Percentiles rank a stretch among this genome's conserved stretches.
These are phyloP conservation scores for Pleoardoris graminearum DNA, from an alignment of 2,329 filamentous ascomycete species.

Conservation along the genomic window DNA sequence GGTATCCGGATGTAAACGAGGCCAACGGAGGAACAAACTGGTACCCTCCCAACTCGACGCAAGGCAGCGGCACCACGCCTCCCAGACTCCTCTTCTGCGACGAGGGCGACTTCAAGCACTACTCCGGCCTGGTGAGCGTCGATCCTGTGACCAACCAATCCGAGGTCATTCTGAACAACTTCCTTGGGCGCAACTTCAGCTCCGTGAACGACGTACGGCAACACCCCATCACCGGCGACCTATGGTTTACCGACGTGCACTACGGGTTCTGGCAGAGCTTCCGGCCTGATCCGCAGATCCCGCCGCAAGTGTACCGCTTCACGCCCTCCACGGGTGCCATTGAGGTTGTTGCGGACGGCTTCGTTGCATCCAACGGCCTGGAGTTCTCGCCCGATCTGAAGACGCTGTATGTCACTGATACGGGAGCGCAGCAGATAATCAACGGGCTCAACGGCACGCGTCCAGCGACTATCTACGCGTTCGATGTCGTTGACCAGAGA, in stretches of 20 bases:
- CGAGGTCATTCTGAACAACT: slow-evolving; percentile 51
- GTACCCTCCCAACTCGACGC: slow-evolving; percentile 34
- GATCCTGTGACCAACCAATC: slow-evolving; percentile 51
- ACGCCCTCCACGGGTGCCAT: slow-evolving; percentile 47
- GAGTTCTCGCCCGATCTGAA: slow-evolving; percentile 50
- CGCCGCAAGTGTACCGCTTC: slow-evolving; percentile 50
- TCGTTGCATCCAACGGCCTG: slow-evolving; percentile 52
- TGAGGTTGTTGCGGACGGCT: slow-evolving; percentile 47
- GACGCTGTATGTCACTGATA: slow-evolving; percentile 53
- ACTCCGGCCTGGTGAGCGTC: slow-evolving; percentile 49
- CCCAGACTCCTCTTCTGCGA: slow-evolving; percentile 40
- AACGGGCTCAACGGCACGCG: slow-evolving; percentile 39
- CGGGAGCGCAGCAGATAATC: slow-evolving; percentile 46
- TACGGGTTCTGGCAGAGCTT: slow-evolving; percentile 40
- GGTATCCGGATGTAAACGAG: slow-evolving; percentile 46
- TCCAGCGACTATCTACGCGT: slow-evolving; percentile 50
- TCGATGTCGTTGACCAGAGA: slow-evolving; percentile 46
- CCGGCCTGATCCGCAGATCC: slow-evolving; percentile 36
- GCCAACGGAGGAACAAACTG: slow-evolving; percentile 43
- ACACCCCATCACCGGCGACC: slow-evolving; percentile 49
- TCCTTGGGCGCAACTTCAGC: slow-evolving; percentile 53
- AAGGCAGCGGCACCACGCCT: slow-evolving; percentile 27
- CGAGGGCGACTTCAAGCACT: slow-evolving; percentile 46
- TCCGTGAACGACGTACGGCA: slow-evolving; percentile 49
- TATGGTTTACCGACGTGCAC: slow-evolving; percentile 57